These are phyloP conservation scores for Coemansia sp. DNA, from an alignment of 192 early-diverging fungal genomes.

Conservation along the genomic window DNA sequence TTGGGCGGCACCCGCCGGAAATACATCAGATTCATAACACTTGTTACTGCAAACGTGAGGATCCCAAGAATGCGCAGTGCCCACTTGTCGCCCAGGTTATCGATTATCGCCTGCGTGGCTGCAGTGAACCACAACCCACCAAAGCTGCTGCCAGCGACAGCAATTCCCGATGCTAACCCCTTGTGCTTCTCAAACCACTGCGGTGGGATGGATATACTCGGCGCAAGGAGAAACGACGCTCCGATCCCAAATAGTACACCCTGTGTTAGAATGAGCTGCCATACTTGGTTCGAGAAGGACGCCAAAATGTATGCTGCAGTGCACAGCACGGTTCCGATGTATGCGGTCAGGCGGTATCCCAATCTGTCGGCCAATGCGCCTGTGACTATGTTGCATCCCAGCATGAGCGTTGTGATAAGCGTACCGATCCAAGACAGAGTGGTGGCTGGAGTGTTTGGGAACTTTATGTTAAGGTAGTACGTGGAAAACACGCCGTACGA, in stretches of 20 bases:
- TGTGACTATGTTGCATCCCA: slow-evolving; percentile 25
- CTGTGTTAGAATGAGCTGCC: slow-evolving; percentile 75
- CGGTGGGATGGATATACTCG: slow-evolving; percentile 61
- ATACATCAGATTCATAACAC: slow-evolving; percentile 37
- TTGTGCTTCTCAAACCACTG: slow-evolving; percentile 72
- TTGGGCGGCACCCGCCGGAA: slow-evolving; percentile 33
- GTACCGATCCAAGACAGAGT: slow-evolving; percentile 46
- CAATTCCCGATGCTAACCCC: slow-evolving; percentile 69
- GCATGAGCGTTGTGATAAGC: slow-evolving; percentile 29
- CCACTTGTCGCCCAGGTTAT: slow-evolving; percentile 60
- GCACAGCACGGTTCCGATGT: slow-evolving; percentile 33
- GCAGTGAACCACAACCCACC: slow-evolving; percentile 69
- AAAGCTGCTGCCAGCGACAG: slow-evolving; percentile 71
- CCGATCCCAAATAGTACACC: slow-evolving; percentile 75
- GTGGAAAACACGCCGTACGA: slow-evolving; percentile 46
- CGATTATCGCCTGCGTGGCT: slow-evolving; percentile 60
- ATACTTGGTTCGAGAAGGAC: slow-evolving; percentile 51
- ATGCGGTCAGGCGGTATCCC: slow-evolving; percentile 25
- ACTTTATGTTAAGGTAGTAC: slow-evolving; percentile 40
- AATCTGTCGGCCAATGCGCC: slow-evolving; percentile 34
- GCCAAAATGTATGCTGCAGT: slow-evolving; percentile 33
- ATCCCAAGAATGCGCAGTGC: slow-evolving; percentile 67
- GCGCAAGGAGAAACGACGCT: slow-evolving; percentile 62
- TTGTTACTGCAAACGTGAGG: slow-evolving; percentile 38
- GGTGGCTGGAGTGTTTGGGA: slow-evolving; percentile 20